phyloP scores from a whole-genome alignment of 2,329 filamentous ascomycete species.

The Aureobasidium vineae region DNA sequence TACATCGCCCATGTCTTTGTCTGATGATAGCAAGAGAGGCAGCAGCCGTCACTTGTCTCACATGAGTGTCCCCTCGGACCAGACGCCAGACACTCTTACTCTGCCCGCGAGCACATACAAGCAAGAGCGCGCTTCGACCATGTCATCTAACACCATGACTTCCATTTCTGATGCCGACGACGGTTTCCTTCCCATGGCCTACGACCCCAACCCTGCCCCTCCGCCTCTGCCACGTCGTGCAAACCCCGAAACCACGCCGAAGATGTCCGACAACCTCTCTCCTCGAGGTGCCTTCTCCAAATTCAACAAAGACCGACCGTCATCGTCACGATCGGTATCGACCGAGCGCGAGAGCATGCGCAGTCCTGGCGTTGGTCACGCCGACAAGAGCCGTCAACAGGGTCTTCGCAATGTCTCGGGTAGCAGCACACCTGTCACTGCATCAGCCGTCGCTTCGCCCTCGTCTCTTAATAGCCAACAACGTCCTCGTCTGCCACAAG shows the following conservation, averaged over 20 bases:
- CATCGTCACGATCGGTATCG: conserved; percentile 47
- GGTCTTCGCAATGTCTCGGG: conserved; percentile 43
- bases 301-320: conserved; percentile 40
- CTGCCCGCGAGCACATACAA: conserved; percentile 75
- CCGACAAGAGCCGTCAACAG: conserved; percentile 41
- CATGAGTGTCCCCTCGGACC: conserved; percentile 25
- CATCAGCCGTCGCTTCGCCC: conserved; percentile 34
- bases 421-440: conserved; percentile 33
- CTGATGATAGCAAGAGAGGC: conserved; percentile 33
- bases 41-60: conserved; percentile 12
- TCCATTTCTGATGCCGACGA: conserved; percentile 59
- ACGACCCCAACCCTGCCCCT: conserved; percentile 49
- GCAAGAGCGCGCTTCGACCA: conserved; percentile 70
- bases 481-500: conserved; percentile 33
- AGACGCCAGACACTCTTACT: conserved; percentile 57
- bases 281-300: conserved; percentile 47
- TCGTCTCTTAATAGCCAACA: conserved; percentile 31
- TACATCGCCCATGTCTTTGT: conserved; percentile 37
- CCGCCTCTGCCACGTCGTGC: conserved; percentile 29
- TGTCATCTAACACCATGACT: conserved; percentile 45
- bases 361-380: conserved; percentile 15
- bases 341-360: conserved; percentile 42
- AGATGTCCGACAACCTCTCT: conserved; percentile 35
- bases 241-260: conserved; percentile 18
- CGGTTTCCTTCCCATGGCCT: conserved; percentile 52